Conservation (phyloP, 192 early-diverging fungal genomes). For the Funneliformis geosporum region DNA sequence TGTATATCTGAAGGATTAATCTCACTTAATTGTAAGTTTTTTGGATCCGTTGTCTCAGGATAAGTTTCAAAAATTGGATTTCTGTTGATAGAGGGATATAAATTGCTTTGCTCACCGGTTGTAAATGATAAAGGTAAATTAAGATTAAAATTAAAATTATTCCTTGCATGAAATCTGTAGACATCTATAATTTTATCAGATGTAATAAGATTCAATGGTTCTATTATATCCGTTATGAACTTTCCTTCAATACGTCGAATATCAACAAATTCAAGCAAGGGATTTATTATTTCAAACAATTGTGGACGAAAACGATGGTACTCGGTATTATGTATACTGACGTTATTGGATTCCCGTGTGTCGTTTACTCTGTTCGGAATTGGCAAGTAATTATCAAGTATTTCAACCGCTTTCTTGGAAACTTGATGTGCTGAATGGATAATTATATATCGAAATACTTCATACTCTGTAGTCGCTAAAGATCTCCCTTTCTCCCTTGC, state of each 20-base stretch:
- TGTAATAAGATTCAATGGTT: not conserved
- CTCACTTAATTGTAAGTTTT: not conserved
- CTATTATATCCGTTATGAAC: not conserved
- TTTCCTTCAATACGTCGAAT: not conserved
- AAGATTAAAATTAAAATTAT: not conserved
- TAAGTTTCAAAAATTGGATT: not conserved
- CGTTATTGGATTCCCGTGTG: no score
- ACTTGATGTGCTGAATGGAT: not conserved
- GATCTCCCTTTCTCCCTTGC: not conserved
- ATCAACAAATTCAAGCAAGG: not conserved
- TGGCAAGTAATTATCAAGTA: not conserved
- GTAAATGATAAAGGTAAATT: not conserved
- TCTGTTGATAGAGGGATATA: not conserved
- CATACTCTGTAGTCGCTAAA: slow-evolving; percentile 15
- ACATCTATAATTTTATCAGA: not conserved
- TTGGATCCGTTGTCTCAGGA: not conserved
- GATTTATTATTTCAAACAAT: not conserved
- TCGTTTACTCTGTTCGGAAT: not conserved
- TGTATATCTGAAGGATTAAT: not conserved
- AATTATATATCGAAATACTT: not conserved
- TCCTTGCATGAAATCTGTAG: not conserved
- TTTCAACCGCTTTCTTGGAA: not conserved
- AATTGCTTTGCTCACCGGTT: not conserved
- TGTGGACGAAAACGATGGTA: not conserved
- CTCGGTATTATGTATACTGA: not conserved